Percentiles rank a stretch among this genome's conserved stretches.
Evolutionary conservation across 164 flowering plant genomes (phyloP).

Genomic region (Piper longum): DNA sequence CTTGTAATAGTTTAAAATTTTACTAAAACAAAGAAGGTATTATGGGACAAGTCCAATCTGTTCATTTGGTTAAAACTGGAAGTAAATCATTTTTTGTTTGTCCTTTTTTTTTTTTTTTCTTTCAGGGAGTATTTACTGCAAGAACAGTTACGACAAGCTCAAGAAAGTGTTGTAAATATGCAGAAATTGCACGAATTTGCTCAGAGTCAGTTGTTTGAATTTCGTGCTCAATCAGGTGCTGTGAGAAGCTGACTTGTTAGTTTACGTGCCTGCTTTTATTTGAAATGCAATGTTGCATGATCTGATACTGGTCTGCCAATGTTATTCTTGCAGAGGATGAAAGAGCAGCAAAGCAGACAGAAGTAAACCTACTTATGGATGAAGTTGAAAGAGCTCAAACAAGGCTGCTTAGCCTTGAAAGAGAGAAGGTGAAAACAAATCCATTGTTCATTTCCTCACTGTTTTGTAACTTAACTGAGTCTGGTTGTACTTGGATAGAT

Average conservation of each 20-base stretch:
- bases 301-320: not conserved
- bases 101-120: not conserved
- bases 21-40: not conserved
- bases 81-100: too few relatives aligned
- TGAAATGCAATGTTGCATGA: not conserved
- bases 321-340: conserved; percentile 64
- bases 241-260: not conserved
- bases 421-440: conserved; percentile 67
- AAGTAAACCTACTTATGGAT: conserved; percentile 85
- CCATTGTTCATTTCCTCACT: not conserved
- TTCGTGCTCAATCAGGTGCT: conserved; percentile 91
- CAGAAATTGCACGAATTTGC: conserved; percentile 92
- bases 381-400: conserved; percentile 96
- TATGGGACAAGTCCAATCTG: not conserved
- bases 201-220: conserved; percentile 89
- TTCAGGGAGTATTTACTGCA: conserved; percentile 71
- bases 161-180: conserved; percentile 90
- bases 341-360: conserved; percentile 88
- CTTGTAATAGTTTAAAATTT: too few relatives aligned
- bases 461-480: too few relatives aligned
- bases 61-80: not conserved
- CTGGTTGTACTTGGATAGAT: too few relatives aligned
- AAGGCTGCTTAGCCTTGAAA: conserved; percentile 81
- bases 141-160: conserved; percentile 85
- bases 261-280: not conserved